Conservation (phyloP, 139 green algal genomes). For the Coelastrella sp. region DNA sequence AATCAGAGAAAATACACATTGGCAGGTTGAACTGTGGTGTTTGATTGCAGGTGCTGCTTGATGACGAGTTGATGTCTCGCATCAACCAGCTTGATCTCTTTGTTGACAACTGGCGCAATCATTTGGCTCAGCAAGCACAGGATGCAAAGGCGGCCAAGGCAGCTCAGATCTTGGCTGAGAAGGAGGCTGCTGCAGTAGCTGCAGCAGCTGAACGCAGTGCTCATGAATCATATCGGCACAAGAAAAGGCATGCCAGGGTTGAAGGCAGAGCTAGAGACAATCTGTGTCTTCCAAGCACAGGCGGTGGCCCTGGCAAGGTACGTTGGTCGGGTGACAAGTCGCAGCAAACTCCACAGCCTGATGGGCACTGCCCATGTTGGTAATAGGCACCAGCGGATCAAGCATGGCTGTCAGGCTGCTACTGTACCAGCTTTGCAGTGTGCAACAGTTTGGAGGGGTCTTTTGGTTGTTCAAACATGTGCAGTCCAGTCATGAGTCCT, state of each 20-base stretch:
- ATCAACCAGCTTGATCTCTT: conserved; percentile 15
- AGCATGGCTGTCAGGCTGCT: too few species aligned
- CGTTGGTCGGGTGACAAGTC: neutral
- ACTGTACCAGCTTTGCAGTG: too few species aligned
- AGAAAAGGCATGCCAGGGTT: neutral
- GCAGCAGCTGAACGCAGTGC: neutral
- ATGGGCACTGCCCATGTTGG: too few species aligned
- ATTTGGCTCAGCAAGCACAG: neutral
- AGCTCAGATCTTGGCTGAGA: neutral
- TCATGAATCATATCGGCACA: neutral
- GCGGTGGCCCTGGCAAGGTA: neutral
- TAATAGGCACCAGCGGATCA: too few species aligned
- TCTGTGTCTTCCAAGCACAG: neutral
- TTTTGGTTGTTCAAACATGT: too few species aligned
- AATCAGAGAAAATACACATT: neutral
- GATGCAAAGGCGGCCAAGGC: neutral
- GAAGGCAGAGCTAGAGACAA: neutral
- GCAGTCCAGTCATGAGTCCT: too few species aligned
- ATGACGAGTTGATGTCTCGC: conserved; percentile 4
- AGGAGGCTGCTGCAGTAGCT: neutral
- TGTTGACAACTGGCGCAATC: conserved; percentile 20
- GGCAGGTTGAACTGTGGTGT: neutral
- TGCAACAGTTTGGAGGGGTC: too few species aligned
- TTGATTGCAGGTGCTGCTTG: neutral
- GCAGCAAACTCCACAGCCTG: too few species aligned